Evolutionary conservation across 192 early-diverging fungal species (phyloP).

Genomic region (Umbelopsis ramanniana): DNA sequence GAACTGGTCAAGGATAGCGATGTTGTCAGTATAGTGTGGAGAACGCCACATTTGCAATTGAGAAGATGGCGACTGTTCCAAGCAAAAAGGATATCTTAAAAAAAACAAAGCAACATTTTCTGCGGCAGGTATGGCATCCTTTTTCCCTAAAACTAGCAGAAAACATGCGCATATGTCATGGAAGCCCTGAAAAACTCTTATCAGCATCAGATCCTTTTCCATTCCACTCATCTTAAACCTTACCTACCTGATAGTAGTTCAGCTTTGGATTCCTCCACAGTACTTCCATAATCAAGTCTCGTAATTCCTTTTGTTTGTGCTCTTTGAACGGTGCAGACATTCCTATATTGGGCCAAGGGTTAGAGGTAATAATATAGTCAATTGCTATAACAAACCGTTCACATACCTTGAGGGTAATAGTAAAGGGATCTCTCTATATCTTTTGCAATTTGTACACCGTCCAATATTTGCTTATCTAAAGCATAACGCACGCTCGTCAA

Average conservation of each 20-base stretch:
- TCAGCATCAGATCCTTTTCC: not conserved
- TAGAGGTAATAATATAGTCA: not conserved
- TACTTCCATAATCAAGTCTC: slow-evolving; percentile 49
- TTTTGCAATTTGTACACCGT: slow-evolving; percentile 41
- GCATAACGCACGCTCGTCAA: too few relatives aligned
- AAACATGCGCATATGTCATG: slow-evolving; percentile 53
- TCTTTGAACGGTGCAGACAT: slow-evolving; percentile 40
- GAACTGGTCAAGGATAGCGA: slow-evolving; percentile 28
- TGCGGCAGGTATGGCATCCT: slow-evolving; percentile 53
- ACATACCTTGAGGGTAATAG: slow-evolving; percentile 45
- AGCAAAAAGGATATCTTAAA: slow-evolving; percentile 40
- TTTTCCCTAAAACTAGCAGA: slow-evolving; percentile 59
- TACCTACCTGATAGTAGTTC: slow-evolving; percentile 66
- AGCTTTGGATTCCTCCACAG: slow-evolving; percentile 63
- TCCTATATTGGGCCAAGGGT: slow-evolving; percentile 5
- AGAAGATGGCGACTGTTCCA: not conserved
- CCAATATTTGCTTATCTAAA: slow-evolving; percentile 40
- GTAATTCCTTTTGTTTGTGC: slow-evolving; percentile 55
- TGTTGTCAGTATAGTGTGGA: not conserved
- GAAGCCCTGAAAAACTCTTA: slow-evolving; percentile 34
- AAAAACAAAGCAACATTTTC: slow-evolving; percentile 61
- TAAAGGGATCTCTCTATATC: slow-evolving; percentile 46
- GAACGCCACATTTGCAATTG: not conserved
- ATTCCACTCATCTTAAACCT: slow-evolving; percentile 36
- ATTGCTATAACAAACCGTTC: not conserved